These are phyloP conservation scores for Metroxylon sagu DNA, from an alignment of 176 grass and related monocot species.

Conservation along the genomic window DNA sequence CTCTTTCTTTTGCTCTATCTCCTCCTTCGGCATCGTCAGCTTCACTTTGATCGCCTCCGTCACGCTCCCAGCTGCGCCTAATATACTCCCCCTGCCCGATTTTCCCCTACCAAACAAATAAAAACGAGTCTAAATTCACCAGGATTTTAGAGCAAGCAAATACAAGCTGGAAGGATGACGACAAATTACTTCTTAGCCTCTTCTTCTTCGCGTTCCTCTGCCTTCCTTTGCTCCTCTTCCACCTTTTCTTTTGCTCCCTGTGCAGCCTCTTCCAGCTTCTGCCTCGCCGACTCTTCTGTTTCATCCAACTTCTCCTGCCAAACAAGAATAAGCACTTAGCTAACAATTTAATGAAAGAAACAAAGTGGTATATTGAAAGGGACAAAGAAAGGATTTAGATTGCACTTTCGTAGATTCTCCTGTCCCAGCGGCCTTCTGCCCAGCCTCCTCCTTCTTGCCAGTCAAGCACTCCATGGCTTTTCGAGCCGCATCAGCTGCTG, in stretches of 20 bases:
- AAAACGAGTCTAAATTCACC: too few relatives aligned
- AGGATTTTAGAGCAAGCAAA: neutral
- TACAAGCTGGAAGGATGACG: neutral
- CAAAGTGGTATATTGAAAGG: too few relatives aligned
- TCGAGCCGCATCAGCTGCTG: slow-evolving; percentile 22
- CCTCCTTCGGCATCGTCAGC: slow-evolving; percentile 30
- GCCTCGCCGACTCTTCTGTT: slow-evolving; percentile 14
- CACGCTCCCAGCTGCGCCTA: slow-evolving; percentile 53
- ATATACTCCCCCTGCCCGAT: slow-evolving; percentile 7
- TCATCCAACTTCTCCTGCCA: slow-evolving; percentile 26
- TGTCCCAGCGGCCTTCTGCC: neutral
- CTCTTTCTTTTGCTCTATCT: neutral
- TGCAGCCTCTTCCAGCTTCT: slow-evolving; percentile 19
- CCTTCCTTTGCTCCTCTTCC: slow-evolving; percentile 1
- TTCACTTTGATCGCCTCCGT: slow-evolving; percentile 69
- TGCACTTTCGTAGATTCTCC: slow-evolving; percentile 18
- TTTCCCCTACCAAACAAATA: slow-evolving; percentile 7
- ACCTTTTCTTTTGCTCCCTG: neutral
- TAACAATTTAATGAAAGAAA: too few relatives aligned
- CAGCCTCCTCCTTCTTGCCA: slow-evolving; percentile 26
- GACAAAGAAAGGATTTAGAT: too few relatives aligned
- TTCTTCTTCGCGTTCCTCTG: neutral
- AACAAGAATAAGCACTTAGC: neutral
- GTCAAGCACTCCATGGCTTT: slow-evolving; percentile 28
- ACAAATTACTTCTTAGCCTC: slow-evolving; percentile 19